Evolutionary conservation across 495 filamentous ascomycete genomes (phyloP).

Genomic region (Neurospora sp.): DNA sequence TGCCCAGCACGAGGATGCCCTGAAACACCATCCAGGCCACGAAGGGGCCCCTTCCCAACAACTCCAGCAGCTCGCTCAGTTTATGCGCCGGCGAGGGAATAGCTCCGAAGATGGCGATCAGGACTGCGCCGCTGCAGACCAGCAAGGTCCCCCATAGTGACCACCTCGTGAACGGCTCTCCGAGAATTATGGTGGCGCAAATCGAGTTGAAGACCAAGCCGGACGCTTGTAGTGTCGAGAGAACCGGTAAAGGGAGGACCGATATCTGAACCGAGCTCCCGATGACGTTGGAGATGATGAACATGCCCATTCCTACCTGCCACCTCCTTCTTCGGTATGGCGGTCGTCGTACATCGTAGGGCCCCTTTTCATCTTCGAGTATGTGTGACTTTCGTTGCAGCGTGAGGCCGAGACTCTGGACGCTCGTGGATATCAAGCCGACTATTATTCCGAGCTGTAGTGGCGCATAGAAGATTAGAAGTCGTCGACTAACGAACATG

Average conservation of each 20-base stretch:
- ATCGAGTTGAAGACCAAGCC: slow-evolving; percentile 98
- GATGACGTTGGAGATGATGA: slow-evolving; percentile 85
- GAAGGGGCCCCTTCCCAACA: slow-evolving; percentile 67
- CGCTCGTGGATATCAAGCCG: slow-evolving; percentile 81
- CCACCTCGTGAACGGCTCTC: slow-evolving; percentile 88
- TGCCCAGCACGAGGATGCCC: slow-evolving; percentile 55
- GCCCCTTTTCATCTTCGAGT: slow-evolving; percentile 86
- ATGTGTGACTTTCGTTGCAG: slow-evolving; percentile 97
- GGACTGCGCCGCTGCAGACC: slow-evolving; percentile 71
- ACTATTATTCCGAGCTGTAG: slow-evolving; percentile 83
- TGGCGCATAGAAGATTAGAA: slow-evolving; percentile 12
- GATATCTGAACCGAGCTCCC: slow-evolving; percentile 97
- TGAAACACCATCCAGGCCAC: slow-evolving; percentile 86
- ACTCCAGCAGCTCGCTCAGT: slow-evolving; percentile 65
- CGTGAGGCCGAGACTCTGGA: slow-evolving; percentile 94
- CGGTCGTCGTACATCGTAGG: slow-evolving; percentile 68
- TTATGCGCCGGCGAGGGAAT: slow-evolving; percentile 92
- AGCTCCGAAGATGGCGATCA: slow-evolving; percentile 91
- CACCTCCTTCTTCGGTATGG: slow-evolving; percentile 87
- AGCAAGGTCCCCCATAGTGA: slow-evolving; percentile 82
- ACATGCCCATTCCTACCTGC: slow-evolving; percentile 98
- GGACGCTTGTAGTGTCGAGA: slow-evolving; percentile 92
- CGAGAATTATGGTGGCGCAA: slow-evolving; percentile 85
- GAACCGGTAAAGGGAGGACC: slow-evolving; percentile 84
- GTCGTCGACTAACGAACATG: not conserved